phyloP scores from a whole-genome alignment of 345 rosid genomes.

The Gynandropsis gynandra region DNA sequence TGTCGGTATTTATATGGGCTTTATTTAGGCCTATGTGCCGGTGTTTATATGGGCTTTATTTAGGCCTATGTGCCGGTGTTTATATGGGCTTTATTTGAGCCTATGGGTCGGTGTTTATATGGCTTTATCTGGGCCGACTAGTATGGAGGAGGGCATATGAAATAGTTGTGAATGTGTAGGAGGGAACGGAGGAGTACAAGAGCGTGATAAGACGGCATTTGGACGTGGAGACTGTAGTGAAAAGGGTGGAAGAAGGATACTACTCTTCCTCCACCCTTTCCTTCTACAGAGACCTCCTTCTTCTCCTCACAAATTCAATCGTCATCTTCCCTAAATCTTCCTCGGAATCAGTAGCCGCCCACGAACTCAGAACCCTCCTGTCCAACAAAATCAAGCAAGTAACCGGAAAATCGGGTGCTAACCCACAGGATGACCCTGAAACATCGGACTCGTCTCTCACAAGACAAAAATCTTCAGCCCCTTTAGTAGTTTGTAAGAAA shows the following conservation, averaged over 20 bases:
- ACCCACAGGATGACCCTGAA: constrained; percentile 31
- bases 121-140: too few relatives aligned
- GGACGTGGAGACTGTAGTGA: constrained; percentile 50
- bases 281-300: constrained; percentile 58
- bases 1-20: too few relatives aligned
- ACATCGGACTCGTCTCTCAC: constrained; percentile 42
- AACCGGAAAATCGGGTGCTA: constrained; percentile 20
- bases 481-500: constrained; percentile 52
- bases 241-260: constrained; percentile 38
- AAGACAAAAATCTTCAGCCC: constrained; percentile 35
- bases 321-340: constrained; percentile 51
- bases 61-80: too few relatives aligned
- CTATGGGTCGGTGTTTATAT: too few relatives aligned
- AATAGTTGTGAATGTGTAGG: background rate
- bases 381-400: constrained; percentile 33
- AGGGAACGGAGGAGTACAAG: constrained; percentile 45
- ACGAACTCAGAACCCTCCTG: constrained; percentile 40
- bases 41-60: too few relatives aligned
- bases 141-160: too few relatives aligned
- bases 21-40: too few relatives aligned
- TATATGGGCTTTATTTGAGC: too few relatives aligned
- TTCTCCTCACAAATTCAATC: constrained; percentile 57
- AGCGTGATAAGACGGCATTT: constrained; percentile 45
- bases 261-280: constrained; percentile 35
- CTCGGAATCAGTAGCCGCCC: constrained; percentile 41